A percentile compares a stretch with the other conserved stretches of the same genome.
phyloP scores from a whole-genome alignment of 768 basidiomycete species.

The Chalciporus piperatus region DNA sequence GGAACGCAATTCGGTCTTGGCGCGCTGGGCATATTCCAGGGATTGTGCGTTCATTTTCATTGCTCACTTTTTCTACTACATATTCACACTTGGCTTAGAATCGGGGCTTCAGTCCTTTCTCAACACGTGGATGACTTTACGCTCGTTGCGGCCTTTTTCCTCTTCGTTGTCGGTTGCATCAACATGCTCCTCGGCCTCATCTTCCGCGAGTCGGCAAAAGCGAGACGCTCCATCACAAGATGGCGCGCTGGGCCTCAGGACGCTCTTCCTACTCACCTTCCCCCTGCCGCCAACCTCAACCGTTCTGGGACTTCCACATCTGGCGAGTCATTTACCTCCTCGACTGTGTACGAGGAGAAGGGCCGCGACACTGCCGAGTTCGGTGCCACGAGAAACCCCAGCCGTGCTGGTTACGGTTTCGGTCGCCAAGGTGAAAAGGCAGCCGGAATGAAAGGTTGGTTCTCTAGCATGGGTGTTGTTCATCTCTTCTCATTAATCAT shows the following conservation, averaged over 20 bases:
- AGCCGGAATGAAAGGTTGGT: conserved; percentile 55
- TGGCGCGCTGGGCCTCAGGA: conserved; percentile 57
- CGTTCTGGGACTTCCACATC: conserved; percentile 25
- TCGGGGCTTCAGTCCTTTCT: conserved; percentile 68
- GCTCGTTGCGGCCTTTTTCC: conserved; percentile 87
- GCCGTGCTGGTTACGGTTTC: conserved; percentile 67
- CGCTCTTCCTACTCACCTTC: conserved; percentile 48
- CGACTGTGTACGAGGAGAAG: conserved; percentile 33
- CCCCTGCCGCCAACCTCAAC: conserved; percentile 19
- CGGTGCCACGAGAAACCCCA: conserved; percentile 17
- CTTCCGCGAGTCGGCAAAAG: conserved; percentile 61
- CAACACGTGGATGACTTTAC: conserved; percentile 86
- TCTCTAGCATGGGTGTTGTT: background rate
- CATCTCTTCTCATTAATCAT: background rate
- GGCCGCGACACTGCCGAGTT: conserved; percentile 19
- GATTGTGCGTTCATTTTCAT: conserved; percentile 52
- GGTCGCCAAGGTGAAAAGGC: conserved; percentile 76
- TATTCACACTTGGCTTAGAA: conserved; percentile 36
- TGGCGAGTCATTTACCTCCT: conserved; percentile 23
- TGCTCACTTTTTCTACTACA: background rate
- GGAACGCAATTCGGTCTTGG: conserved; percentile 84
- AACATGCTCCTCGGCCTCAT: conserved; percentile 78
- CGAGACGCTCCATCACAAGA: conserved; percentile 58
- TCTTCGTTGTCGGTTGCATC: conserved; percentile 88
- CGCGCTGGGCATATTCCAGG: conserved; percentile 83